phyloP scores from a whole-genome alignment of 257 asterid genomes.

The Solanum megistacrolobum region DNA sequence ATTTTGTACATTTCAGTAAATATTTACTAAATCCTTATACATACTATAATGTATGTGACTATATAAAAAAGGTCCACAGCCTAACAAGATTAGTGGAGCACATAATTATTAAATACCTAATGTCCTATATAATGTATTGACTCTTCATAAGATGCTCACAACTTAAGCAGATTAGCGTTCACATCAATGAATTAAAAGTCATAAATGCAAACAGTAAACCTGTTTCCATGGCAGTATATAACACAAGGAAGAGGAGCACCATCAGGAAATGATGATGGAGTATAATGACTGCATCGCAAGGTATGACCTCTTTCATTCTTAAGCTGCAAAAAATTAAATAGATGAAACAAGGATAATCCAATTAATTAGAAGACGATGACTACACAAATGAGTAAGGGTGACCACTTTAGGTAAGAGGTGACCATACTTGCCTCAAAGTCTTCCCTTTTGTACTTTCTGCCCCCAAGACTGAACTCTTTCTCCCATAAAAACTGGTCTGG shows the following conservation, averaged over 20 bases:
- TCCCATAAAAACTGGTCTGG: constrained; percentile 92
- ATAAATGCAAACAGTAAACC: constrained; percentile 25
- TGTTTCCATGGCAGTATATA: constrained; percentile 96
- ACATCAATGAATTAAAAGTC: neutral
- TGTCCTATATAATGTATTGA: neutral
- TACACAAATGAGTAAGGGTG: neutral
- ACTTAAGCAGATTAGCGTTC: neutral
- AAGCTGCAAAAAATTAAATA: constrained; percentile 55
- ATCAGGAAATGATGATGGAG: constrained; percentile 62
- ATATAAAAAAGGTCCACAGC: neutral
- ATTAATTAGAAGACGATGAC: neutral
- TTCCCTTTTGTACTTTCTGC: constrained; percentile 70
- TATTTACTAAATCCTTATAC: neutral
- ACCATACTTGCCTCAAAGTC: constrained; percentile 99
- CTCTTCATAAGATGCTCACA: neutral
- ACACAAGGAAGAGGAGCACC: constrained; percentile 91
- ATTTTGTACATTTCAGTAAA: neutral
- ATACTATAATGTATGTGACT: neutral
- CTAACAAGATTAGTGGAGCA: neutral
- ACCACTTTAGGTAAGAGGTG: constrained; percentile 32
- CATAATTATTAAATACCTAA: neutral
- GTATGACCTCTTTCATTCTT: constrained; percentile 78
- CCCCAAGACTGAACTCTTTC: constrained; percentile 73
- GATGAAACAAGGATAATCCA: neutral
- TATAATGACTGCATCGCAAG: constrained; percentile 89